Evolutionary conservation across 164 flowering plant species (phyloP).

Genomic region (Paratinospora sagittata): DNA sequence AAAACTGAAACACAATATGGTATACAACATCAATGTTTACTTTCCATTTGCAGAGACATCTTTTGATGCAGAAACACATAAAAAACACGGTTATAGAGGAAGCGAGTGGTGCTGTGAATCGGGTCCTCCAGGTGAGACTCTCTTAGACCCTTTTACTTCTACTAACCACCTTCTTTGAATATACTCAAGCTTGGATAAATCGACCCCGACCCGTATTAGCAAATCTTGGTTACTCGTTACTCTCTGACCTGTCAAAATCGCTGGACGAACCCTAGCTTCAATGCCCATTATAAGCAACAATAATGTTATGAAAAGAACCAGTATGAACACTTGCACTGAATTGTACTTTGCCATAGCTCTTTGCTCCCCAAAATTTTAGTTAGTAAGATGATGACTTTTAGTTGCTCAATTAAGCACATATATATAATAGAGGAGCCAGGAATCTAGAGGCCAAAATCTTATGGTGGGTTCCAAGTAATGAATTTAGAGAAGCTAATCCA

Average conservation of each 20-base stretch:
- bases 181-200: conserved; percentile 7
- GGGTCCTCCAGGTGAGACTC: conserved; percentile 9
- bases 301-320: neutral
- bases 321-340: neutral
- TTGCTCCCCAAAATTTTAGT: neutral
- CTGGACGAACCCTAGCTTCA: neutral
- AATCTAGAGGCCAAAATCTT: neutral
- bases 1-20: neutral
- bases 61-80: neutral
- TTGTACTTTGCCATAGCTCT: conserved; percentile 1
- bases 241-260: neutral
- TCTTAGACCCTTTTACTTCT: neutral
- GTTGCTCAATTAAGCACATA: too few relatives aligned
- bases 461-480: neutral
- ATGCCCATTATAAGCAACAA: neutral
- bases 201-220: neutral
- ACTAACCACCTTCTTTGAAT: neutral
- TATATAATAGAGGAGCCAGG: neutral
- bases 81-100: neutral
- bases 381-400: too few relatives aligned
- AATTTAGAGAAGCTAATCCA: neutral
- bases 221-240: neutral
- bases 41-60: neutral
- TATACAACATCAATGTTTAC: neutral
- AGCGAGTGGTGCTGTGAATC: conserved; percentile 14